Conservation (phyloP, 805 yeast genomes). For the Lipomyces kockii region DNA sequence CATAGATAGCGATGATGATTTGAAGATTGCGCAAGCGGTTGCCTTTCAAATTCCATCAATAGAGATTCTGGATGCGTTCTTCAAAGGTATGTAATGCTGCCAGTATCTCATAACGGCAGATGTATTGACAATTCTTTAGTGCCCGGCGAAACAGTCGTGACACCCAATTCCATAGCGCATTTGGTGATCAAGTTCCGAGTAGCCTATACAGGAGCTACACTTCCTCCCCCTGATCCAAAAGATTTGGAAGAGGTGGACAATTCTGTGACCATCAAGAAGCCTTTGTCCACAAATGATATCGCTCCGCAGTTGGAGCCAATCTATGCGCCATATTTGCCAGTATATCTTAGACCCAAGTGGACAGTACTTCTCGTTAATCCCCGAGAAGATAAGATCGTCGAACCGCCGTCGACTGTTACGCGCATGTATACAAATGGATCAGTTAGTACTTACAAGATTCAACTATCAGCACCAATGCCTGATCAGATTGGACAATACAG, state of each 20-base stretch:
- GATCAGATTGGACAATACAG: constrained; percentile 63
- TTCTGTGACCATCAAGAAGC: constrained; percentile 71
- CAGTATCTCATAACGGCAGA: not conserved
- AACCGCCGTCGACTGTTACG: constrained; percentile 61
- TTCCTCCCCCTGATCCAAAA: constrained; percentile 39
- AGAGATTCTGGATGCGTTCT: constrained; percentile 30
- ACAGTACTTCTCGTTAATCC: constrained; percentile 70
- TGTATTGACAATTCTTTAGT: constrained; percentile 59
- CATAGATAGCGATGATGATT: constrained; percentile 23
- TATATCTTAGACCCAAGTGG: constrained; percentile 58
- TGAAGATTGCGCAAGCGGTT: constrained; percentile 24
- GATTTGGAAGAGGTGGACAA: constrained; percentile 60
- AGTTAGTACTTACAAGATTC: constrained; percentile 77
- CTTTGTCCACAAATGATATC: constrained; percentile 64
- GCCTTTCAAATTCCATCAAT: constrained; percentile 34
- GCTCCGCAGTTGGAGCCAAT: constrained; percentile 74
- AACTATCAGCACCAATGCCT: constrained; percentile 79
- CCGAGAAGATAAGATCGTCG: constrained; percentile 79
- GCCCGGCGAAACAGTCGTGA: constrained; percentile 77
- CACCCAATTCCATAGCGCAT: constrained; percentile 76
- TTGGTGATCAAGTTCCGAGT: constrained; percentile 75
- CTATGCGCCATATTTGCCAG: constrained; percentile 79
- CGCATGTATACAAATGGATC: constrained; percentile 62
- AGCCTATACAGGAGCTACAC: constrained; percentile 61
- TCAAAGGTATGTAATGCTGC: constrained; percentile 24